These are phyloP conservation scores for Chenopodium berlandieri DNA, from an alignment of 148 eudicot genomes.

Conservation along the genomic window DNA sequence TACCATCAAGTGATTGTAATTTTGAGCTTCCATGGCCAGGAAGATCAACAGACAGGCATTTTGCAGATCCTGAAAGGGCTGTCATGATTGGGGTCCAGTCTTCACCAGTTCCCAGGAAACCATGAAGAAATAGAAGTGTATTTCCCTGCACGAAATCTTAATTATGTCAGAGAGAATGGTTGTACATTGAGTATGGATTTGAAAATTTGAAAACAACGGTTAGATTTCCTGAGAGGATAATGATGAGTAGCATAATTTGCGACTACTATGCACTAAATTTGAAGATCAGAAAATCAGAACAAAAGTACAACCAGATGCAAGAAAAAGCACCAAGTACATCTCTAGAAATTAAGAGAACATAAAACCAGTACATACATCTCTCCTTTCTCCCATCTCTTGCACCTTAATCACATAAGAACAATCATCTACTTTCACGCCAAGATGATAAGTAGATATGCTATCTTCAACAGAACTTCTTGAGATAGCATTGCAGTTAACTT, in stretches of 20 bases:
- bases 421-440: constrained; percentile 44
- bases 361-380: constrained; percentile 48
- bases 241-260: background rate
- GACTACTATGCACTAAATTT: background rate
- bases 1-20: constrained; percentile 34
- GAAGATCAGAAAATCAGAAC: background rate
- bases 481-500: constrained; percentile 45
- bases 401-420: constrained; percentile 48
- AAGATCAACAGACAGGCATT: constrained; percentile 88
- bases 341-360: background rate
- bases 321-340: background rate
- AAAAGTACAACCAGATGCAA: background rate
- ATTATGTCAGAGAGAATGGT: background rate
- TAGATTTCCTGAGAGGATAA: background rate
- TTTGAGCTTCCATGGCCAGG: constrained; percentile 90
- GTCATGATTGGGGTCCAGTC: constrained; percentile 91
- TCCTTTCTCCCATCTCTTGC: constrained; percentile 60
- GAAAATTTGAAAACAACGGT: background rate
- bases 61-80: constrained; percentile 63
- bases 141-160: constrained; percentile 48
- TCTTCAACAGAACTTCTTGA: constrained; percentile 33
- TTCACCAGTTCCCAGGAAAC: constrained; percentile 80
- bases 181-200: background rate
- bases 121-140: constrained; percentile 83
- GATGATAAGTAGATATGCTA: constrained; percentile 37